Base-by-base conservation (phyloP, 495 filamentous ascomycete species). In the Xylaria grammica region DNA sequence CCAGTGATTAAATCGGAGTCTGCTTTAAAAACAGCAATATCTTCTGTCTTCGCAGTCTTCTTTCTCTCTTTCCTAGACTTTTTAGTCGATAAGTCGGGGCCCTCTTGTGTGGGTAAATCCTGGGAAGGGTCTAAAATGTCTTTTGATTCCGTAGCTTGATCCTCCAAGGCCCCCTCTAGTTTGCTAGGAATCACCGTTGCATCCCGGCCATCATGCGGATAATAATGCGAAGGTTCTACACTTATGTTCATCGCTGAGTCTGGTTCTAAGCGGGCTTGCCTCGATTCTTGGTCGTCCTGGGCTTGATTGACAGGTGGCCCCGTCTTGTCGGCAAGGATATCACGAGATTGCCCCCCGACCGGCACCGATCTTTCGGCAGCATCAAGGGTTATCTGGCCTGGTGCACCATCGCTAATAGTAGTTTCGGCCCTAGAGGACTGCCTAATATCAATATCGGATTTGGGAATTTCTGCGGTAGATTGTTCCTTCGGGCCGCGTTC, bases 21-120 rank as follows among this genome's bases (percentile, higher is more conserved):
- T 42, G 34, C 9, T 40, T 64, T 48, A 44, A 60, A 52, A 36
- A 34, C 60, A 49, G 4, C 10, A 5, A 11, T 30, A 29, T 13
- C 19, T 27, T 34, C 29, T 67, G 45, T 75, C 72, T 40, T 74
- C 57, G 81, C 80, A 63, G 40, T 74, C 74, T 40, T 77, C 60
- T 80, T 82, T 67, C 81, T 81, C n/a, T 77, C 70, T 56, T 77
- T 74, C 63, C 76, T 77, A 10, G 69, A 58, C 59, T 72, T 72
- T 40, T 74, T 77, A 20, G 52, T 29, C 24, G 58, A 58, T 13
- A 45, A n/a, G 26, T 62, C 32, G 17, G 57, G 29, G 1, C 30
- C 45, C 0, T 69, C 63, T 45, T 68, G 59, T n/a, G n/a, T n/a
- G 22, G 24, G 32, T 36, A 48, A 15, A 17, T 67, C 66, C 52